Conservation (phyloP, 2,329 filamentous ascomycete species). For the Xylaria sp. region DNA sequence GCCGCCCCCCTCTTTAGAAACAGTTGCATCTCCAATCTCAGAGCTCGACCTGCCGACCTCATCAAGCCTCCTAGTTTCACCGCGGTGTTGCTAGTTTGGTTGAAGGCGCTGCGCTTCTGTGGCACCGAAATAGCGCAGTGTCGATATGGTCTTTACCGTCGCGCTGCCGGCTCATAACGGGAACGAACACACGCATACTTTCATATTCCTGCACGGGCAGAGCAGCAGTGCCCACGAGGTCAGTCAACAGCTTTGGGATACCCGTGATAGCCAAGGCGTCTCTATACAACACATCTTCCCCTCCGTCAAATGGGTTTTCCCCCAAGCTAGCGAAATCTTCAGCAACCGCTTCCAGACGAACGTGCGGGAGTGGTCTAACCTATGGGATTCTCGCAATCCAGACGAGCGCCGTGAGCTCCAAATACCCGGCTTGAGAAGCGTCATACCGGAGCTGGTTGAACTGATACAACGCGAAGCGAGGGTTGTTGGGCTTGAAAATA, state of each 20-base stretch:
- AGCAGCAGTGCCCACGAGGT: constrained; percentile 46
- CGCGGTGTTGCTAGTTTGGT: neutral
- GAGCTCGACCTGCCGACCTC: neutral
- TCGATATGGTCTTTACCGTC: constrained; percentile 24
- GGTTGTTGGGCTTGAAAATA: constrained; percentile 43
- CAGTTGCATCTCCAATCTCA: neutral
- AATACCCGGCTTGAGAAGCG: constrained; percentile 47
- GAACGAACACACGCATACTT: constrained; percentile 44
- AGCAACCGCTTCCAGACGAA: constrained; percentile 37
- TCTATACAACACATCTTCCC: constrained; percentile 50
- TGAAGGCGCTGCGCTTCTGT: neutral
- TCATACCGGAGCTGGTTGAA: constrained; percentile 40
- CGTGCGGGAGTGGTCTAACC: constrained; percentile 57
- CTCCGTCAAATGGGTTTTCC: constrained; percentile 57
- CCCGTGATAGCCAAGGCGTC: constrained; percentile 38
- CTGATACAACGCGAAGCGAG: constrained; percentile 45
- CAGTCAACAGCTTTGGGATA: constrained; percentile 39
- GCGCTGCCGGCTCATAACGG: constrained; percentile 30
- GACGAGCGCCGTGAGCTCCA: constrained; percentile 50
- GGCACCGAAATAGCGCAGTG: neutral
- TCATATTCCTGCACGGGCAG: constrained; percentile 54
- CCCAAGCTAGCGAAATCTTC: constrained; percentile 46
- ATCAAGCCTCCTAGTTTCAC: neutral
- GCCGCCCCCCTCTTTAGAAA: neutral
- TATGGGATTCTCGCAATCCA: constrained; percentile 49